Base-by-base conservation (phyloP, 2,329 filamentous ascomycete species). In the Esteya vermicola region DNA sequence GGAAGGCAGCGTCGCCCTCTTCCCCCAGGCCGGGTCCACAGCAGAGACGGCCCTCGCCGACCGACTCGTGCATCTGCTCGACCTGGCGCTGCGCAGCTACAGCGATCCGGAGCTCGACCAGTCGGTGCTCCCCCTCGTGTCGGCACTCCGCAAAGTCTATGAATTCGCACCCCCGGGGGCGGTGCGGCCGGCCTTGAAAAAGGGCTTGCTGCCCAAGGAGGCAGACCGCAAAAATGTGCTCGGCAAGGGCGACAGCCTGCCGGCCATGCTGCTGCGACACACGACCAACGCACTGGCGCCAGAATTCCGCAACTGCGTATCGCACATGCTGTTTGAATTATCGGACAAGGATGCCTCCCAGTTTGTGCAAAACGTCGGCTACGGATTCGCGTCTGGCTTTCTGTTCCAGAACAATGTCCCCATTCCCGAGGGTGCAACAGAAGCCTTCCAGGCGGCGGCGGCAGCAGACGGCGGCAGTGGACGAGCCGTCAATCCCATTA, bases 281-380 rank as follows among this genome's bases (percentile, higher is more conserved):
- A 85, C 83, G 3, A 84, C 78, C 6, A 84, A 82, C 13, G 72
- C 86, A 0, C 59, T 75, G 33, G 72, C 82, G 1, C 75, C 84
- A 1, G 76, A 78, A 30, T 63, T 94, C 4, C 75, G 85, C 16
- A 76, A 82, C 35, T 73, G 75, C 16, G 80, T 93, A 39, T 83
- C 82, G 0, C 70, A 79, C 23, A 67, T 98, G 20, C 72, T 95
- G 45, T 98, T 93, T 55, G 82, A 93, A 47, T 68, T 96, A 22
- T 94, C 86, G 0, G 81, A 80, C 47, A 82, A 78, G 50, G 78
- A 95, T 50, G 74, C 88, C 0, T 72, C 70, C 14, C 81, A 69
- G 23, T 91, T 95, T 52, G 82, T 96, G 1, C 71, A 83, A 38
- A 95, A 95, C 49, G 84, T 98, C 12, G 91, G 91, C 0, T 98